These are phyloP conservation scores for Dendrobium officinale DNA, from an alignment of 106 monocot species.

Conservation along the genomic window DNA sequence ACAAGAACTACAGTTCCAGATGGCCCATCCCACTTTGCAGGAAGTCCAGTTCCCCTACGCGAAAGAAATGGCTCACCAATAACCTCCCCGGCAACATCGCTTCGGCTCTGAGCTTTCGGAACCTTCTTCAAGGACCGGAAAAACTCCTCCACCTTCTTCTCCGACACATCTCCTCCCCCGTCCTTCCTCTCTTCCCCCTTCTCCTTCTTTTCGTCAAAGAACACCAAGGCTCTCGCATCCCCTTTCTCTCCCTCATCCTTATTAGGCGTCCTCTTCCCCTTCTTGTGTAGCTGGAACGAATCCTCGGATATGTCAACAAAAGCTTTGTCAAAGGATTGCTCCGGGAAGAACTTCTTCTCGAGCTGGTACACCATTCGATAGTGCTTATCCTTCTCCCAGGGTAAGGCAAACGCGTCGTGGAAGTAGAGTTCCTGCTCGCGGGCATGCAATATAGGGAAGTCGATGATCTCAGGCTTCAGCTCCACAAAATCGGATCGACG, in stretches of 20 bases:
- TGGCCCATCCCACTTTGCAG: conserved; percentile 79
- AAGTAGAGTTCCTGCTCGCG: conserved; percentile 96
- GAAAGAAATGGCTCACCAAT: conserved; percentile 47
- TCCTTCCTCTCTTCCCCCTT: conserved; percentile 13
- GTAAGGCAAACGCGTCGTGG: conserved; percentile 89
- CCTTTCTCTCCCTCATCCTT: conserved; percentile 17
- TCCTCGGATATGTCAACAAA: conserved; percentile 42
- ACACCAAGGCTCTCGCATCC: conserved; percentile 38
- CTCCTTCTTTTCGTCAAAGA: conserved; percentile 28
- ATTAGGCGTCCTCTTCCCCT: conserved; percentile 18
- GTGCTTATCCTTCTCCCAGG: conserved; percentile 99
- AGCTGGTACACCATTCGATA: conserved; percentile 93
- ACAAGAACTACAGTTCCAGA: conserved; percentile 77
- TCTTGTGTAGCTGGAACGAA: conserved; percentile 10
- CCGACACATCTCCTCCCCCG: conserved; percentile 21
- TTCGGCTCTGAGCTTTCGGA: conserved; percentile 18
- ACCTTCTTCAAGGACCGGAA: conserved; percentile 79
- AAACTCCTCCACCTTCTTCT: conserved; percentile 85
- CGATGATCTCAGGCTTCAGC: conserved; percentile 79
- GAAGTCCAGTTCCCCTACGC: conserved; percentile 62
- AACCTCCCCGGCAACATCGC: background rate
- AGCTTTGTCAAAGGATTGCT: conserved; percentile 84
- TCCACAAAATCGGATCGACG: conserved; percentile 42
- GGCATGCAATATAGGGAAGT: conserved; percentile 78
- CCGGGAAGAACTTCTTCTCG: conserved; percentile 97